These are phyloP conservation scores for Cytospora piceae DNA, from an alignment of 2,329 filamentous ascomycete genomes.

Conservation along the genomic window DNA sequence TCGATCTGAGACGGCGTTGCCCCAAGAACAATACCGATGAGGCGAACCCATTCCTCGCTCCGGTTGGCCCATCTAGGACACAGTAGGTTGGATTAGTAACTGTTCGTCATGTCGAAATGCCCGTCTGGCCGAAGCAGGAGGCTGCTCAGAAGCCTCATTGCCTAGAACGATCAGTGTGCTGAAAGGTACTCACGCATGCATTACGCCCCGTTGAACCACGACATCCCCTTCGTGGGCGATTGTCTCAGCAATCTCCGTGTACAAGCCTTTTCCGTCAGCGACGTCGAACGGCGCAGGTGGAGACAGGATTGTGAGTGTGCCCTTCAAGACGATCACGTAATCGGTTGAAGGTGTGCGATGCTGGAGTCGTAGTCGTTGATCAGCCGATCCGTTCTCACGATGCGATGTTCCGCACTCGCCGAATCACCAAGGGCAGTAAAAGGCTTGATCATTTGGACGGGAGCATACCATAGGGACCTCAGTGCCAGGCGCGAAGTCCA, in stretches of 20 bases:
- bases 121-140: too few relatives aligned
- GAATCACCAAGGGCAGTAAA: too few relatives aligned
- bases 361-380: constrained; percentile 26
- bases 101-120: too few relatives aligned
- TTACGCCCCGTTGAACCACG: constrained; percentile 39
- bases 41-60: constrained; percentile 26
- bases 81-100: too few relatives aligned
- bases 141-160: too few relatives aligned
- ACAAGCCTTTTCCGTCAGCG: constrained; percentile 36
- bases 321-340: constrained; percentile 38
- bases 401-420: too few relatives aligned
- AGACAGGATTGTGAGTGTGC: constrained; percentile 37
- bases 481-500: constrained; percentile 38
- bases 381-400: not conserved
- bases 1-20: constrained; percentile 11
- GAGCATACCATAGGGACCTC: constrained; percentile 36
- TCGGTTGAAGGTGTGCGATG: constrained; percentile 41
- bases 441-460: too few relatives aligned
- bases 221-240: constrained; percentile 37
- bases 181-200: constrained; percentile 40
- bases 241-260: constrained; percentile 36
- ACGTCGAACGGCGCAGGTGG: constrained; percentile 35
- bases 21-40: constrained; percentile 20
- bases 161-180: not conserved
- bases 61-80: constrained; percentile 26